phyloP scores from a whole-genome alignment of 441 rosid species.

The Daphne laureola region DNA sequence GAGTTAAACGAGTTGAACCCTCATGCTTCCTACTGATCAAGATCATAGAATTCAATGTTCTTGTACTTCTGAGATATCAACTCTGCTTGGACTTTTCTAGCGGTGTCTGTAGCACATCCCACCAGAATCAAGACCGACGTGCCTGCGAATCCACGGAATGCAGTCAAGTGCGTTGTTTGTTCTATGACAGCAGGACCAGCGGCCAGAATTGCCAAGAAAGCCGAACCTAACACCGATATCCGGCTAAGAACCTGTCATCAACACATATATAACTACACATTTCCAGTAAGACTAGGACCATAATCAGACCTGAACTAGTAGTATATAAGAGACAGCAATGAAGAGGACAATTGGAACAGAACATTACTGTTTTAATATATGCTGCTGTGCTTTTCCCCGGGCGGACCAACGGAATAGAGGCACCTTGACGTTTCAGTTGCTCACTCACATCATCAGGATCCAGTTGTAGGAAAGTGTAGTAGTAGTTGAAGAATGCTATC shows the following conservation, averaged over 20 bases:
- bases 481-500: slow-evolving; percentile 97
- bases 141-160: slow-evolving; percentile 91
- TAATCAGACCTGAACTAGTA: no score
- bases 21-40: slow-evolving; percentile 36
- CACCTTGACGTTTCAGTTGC: slow-evolving; percentile 95
- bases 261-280: not conserved
- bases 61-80: slow-evolving; percentile 93
- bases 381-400: slow-evolving; percentile 95
- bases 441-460: slow-evolving; percentile 98
- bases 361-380: slow-evolving; percentile 69
- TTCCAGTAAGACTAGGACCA: no score
- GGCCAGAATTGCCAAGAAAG: slow-evolving; percentile 80
- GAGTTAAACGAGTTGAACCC: no score
- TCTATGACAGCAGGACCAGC: slow-evolving; percentile 90
- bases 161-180: slow-evolving; percentile 83
- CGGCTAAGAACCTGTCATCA: slow-evolving; percentile 71
- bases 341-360: not conserved
- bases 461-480: slow-evolving; percentile 94
- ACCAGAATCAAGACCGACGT: slow-evolving; percentile 92
- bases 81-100: slow-evolving; percentile 95
- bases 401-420: slow-evolving; percentile 91
- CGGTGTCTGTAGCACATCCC: slow-evolving; percentile 92
- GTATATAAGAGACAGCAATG: no score
- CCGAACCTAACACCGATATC: slow-evolving; percentile 89
- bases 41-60: slow-evolving; percentile 84